Evolutionary conservation across 805 yeast species (phyloP).

Genomic region (Nakazawaea wickerhamii): DNA sequence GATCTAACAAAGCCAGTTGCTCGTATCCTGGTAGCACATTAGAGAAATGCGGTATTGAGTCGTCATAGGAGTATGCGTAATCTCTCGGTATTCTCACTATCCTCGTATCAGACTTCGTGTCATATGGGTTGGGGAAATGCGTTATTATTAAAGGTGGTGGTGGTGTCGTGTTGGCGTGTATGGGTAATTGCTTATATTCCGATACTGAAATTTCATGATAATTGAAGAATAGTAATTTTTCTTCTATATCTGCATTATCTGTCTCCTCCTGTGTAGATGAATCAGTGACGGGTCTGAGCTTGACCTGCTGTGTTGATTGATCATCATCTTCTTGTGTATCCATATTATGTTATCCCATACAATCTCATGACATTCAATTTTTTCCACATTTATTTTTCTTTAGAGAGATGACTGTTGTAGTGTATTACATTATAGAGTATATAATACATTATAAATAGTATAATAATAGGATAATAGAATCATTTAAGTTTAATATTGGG

Average conservation of each 20-base stretch:
- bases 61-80: slow-evolving; percentile 30
- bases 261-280: slow-evolving; percentile 6
- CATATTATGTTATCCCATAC: too few species aligned
- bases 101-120: slow-evolving; percentile 35
- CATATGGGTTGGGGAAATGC: slow-evolving; percentile 62
- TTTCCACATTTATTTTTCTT: too few species aligned
- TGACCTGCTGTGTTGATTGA: too few species aligned
- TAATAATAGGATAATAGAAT: too few species aligned
- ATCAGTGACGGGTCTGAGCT: too few species aligned
- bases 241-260: slow-evolving; percentile 17
- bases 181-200: slow-evolving; percentile 24
- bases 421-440: too few species aligned
- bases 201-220: slow-evolving; percentile 54
- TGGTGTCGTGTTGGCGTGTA: slow-evolving; percentile 20
- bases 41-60: slow-evolving; percentile 52
- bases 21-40: slow-evolving; percentile 52
- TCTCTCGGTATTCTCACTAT: slow-evolving; percentile 62
- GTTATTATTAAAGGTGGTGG: slow-evolving; percentile 40
- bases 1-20: slow-evolving; percentile 49
- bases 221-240: slow-evolving; percentile 46
- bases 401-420: too few species aligned
- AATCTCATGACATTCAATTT: too few species aligned
- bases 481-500: too few species aligned
- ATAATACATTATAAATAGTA: too few species aligned
- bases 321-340: too few species aligned